Conservation (phyloP, 345 rosid species). For the Gossypium ekmanianum region DNA sequence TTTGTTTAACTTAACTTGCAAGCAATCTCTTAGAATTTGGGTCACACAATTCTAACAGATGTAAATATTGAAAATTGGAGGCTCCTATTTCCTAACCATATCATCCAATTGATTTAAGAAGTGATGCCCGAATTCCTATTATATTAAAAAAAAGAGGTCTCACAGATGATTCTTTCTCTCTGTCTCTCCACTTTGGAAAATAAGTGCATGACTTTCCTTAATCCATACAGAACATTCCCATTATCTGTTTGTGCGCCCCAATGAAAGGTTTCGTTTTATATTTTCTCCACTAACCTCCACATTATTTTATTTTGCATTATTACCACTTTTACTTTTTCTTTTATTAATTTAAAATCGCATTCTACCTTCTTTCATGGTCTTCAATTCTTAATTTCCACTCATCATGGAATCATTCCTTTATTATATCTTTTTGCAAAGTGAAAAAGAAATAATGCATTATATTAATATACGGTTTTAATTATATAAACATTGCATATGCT, state of each 20-base stretch:
- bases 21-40: too few relatives aligned
- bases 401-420: not conserved
- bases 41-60: too few relatives aligned
- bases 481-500: too few relatives aligned
- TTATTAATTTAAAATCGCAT: not conserved
- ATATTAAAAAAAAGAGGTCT: not conserved
- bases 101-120: too few relatives aligned
- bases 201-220: slow-evolving; percentile 14
- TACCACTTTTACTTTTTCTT: not conserved
- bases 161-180: slow-evolving; percentile 26
- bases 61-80: too few relatives aligned
- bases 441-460: too few relatives aligned
- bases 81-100: too few relatives aligned
- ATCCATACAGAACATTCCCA: not conserved
- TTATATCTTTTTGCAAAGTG: too few relatives aligned
- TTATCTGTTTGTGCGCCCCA: not conserved
- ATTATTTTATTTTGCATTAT: slow-evolving; percentile 15
- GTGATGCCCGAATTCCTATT: too few relatives aligned
- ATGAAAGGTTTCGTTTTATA: not conserved
- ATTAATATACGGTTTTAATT: too few relatives aligned
- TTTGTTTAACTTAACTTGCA: too few relatives aligned
- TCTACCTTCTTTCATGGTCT: slow-evolving; percentile 9
- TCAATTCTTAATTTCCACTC: slow-evolving; percentile 7
- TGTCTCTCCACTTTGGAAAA: slow-evolving; percentile 26
- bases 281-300: not conserved